Evolutionary conservation across 2,329 filamentous ascomycete species (phyloP).

Genomic region (Gyromitra esculenta): DNA sequence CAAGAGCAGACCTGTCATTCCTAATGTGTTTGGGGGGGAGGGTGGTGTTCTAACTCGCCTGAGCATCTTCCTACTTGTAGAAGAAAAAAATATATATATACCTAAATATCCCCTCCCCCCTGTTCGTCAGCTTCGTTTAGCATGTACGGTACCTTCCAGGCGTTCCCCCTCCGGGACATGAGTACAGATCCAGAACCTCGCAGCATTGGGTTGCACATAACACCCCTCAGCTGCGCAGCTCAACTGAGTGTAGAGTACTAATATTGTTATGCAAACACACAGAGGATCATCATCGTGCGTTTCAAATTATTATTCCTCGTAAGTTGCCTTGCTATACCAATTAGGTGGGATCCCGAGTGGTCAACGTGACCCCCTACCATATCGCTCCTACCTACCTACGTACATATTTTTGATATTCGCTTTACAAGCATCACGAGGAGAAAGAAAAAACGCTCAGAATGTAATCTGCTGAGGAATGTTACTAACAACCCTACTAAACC

Average conservation of each 20-base stretch:
- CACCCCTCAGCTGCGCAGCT: constrained; percentile 10
- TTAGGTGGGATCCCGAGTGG: constrained; percentile 36
- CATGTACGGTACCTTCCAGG: constrained; percentile 24
- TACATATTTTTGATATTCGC: constrained; percentile 11
- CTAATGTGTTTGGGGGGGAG: background rate
- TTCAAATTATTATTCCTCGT: constrained; percentile 17
- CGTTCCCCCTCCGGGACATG: constrained; percentile 30
- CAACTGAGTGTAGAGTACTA: constrained; percentile 9
- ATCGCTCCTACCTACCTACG: background rate
- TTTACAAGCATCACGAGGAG: background rate
- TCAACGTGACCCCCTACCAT: constrained; percentile 4
- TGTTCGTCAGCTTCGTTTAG: constrained; percentile 9
- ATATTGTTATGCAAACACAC: constrained; percentile 37
- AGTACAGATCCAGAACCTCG: constrained; percentile 30
- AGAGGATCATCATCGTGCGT: constrained; percentile 43
- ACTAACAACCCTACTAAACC: constrained; percentile 16
- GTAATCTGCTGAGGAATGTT: constrained; percentile 2
- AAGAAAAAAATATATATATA: background rate
- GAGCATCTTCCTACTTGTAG: constrained; percentile 1
- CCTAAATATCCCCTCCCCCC: background rate
- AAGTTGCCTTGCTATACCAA: constrained; percentile 26
- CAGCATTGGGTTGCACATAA: constrained; percentile 24
- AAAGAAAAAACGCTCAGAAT: background rate
- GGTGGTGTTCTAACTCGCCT: background rate
- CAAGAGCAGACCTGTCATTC: constrained; percentile 29